Base-by-base conservation (phyloP, 805 yeast species). In the Crinitomyces ghanaensis region DNA sequence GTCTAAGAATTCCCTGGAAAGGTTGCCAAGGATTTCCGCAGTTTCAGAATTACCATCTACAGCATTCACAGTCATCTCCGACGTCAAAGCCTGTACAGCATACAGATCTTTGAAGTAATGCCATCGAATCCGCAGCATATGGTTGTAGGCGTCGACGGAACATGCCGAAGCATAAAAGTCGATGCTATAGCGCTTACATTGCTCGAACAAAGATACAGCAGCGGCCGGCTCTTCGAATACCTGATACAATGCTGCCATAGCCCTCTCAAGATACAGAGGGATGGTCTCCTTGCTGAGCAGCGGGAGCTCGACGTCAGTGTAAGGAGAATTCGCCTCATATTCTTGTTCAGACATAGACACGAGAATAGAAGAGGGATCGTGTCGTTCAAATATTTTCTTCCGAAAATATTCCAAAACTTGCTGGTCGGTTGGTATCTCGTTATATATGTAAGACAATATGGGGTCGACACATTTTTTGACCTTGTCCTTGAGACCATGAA, bases 21-120 rank as follows among this genome's bases (percentile, higher is more conserved):
- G 49, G 14, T 24, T 31, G 13, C 45, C 37, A 12, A 57, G 40
- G 8, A 57, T 37, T 28, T 44, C 47, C 6, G 51, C 43, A 4
- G 68, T 64, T 9, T 45, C 51, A 4, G 48, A 32, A 33, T 57
- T 51, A 3, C 63, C 58, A 21, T 51, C 50, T 7, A 65, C 54
- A 5, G 63, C 68, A 38, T 65, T 63, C 33, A 60, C 57, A 11
- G 53, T 54, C 47, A 65, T 51, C 36, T 65, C 69, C 12, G 59
- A 54, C n/a, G 60, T 46, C 12, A 60, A 38, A 9, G 45, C 41
- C 16, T 54, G 51, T n/a, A 62, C 53, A 4, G 51, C 45, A 18
- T 46, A 48, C 19, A 64, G 39, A 35, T 63, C 66, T 23, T 57
- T 52, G 43, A 51, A 62, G 29, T 44, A 44, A 18, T 54, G 44